Percentiles rank a stretch among this genome's conserved stretches.
Evolutionary conservation across 176 grass and related monocot species (phyloP).

Genomic region (Oryza officinalis): DNA sequence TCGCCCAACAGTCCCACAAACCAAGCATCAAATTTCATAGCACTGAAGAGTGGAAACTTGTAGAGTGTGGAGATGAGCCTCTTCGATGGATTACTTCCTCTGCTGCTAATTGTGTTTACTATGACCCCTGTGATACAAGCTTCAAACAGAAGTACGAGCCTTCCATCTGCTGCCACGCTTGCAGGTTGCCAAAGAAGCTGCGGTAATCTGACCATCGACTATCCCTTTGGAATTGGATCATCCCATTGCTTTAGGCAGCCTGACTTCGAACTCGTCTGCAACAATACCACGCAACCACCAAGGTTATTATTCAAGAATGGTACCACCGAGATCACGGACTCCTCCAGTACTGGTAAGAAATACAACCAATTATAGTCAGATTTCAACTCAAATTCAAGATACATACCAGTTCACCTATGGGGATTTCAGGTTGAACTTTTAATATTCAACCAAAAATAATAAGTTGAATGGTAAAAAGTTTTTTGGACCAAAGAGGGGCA

Average conservation of each 20-base stretch:
- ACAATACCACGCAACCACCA: not conserved
- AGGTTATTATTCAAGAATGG: conserved; percentile 33
- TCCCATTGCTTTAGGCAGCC: conserved; percentile 12
- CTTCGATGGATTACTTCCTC: not conserved
- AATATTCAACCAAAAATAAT: too few relatives aligned
- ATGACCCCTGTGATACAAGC: not conserved
- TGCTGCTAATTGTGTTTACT: not conserved
- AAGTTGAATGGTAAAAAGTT: too few relatives aligned
- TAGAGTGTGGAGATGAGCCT: not conserved
- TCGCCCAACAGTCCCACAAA: too few relatives aligned
- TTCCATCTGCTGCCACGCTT: conserved; percentile 8
- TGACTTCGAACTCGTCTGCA: conserved; percentile 41
- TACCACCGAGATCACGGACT: not conserved
- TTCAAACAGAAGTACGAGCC: not conserved
- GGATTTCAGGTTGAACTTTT: too few relatives aligned
- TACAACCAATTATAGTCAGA: not conserved
- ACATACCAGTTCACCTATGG: too few relatives aligned
- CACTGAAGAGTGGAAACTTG: too few relatives aligned
- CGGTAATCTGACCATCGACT: conserved; percentile 25
- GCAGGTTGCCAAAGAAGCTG: conserved; percentile 1
- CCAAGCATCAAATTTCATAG: too few relatives aligned
- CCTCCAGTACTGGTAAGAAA: accelerated
- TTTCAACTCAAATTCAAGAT: too few relatives aligned
- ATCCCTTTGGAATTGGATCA: conserved; percentile 36
- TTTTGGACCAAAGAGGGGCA: too few relatives aligned